Percentiles rank a stretch among this genome's conserved stretches.
Evolutionary conservation across 129 eudicot species (phyloP).

Genomic region (Smallanthus sonchifolius): DNA sequence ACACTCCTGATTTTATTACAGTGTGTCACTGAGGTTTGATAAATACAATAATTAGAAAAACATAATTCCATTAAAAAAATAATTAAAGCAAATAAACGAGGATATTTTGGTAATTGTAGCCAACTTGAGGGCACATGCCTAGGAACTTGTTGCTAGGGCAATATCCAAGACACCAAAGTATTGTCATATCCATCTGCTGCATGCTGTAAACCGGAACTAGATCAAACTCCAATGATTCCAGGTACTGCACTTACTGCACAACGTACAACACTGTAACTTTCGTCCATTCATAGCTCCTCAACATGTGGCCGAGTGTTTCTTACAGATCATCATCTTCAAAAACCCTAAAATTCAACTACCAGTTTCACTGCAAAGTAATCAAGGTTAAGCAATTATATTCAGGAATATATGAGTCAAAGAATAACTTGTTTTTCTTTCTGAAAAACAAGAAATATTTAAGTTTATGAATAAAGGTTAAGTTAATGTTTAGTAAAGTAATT

Average conservation of each 20-base stretch:
- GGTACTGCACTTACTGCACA: conserved; percentile 6
- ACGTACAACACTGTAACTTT: neutral
- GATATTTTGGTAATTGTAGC: conserved; percentile 28
- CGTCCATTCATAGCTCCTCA: neutral
- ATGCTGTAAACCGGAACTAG: neutral
- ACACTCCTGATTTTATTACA: too few species aligned
- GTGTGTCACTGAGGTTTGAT: too few species aligned
- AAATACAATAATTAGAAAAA: too few species aligned
- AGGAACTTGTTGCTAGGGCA: conserved; percentile 34
- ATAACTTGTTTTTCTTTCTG: neutral
- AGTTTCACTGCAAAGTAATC: neutral
- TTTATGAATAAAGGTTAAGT: too few species aligned
- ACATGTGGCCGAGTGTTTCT: neutral
- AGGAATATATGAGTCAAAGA: neutral
- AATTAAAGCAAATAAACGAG: neutral
- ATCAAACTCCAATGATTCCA: conserved; percentile 24
- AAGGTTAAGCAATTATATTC: neutral
- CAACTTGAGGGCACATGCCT: conserved; percentile 12
- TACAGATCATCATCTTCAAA: neutral
- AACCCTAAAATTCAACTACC: neutral
- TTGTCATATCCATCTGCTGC: conserved; percentile 25
- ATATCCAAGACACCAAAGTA: conserved; percentile 16
- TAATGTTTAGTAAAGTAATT: too few species aligned
- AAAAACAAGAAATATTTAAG: too few species aligned
- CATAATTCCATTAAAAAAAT: too few species aligned